phyloP scores from a whole-genome alignment of 1,139 yeast species.

The Debaryomyces fabryi region DNA sequence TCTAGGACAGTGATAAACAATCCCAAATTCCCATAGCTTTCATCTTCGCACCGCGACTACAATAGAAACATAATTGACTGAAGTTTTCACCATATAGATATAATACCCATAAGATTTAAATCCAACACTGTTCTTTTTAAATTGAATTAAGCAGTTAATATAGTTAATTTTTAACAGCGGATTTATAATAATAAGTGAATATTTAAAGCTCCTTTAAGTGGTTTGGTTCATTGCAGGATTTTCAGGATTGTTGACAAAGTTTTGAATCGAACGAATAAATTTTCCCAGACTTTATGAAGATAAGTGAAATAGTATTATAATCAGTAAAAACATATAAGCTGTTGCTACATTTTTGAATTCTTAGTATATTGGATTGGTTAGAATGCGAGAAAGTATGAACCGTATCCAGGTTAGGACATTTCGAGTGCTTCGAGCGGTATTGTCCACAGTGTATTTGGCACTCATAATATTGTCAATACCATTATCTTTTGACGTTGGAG shows the following conservation, averaged over 20 bases:
- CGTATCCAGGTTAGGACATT: slow-evolving; percentile 10
- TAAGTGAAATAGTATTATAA: not conserved
- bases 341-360: not conserved
- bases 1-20: not conserved
- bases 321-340: not conserved
- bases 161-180: not conserved
- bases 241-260: not conserved
- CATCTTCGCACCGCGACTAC: slow-evolving; percentile 2
- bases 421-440: slow-evolving; percentile 31
- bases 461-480: slow-evolving; percentile 85
- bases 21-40: not conserved
- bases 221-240: not conserved
- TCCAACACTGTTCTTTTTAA: not conserved
- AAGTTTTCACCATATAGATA: not conserved
- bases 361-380: not conserved
- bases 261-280: not conserved
- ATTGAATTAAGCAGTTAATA: not conserved
- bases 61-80: not conserved
- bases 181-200: not conserved
- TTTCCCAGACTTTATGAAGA: slow-evolving; percentile 2
- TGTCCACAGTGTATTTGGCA: slow-evolving; percentile 62
- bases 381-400: not conserved
- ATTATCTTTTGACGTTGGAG: slow-evolving; percentile 94
- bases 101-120: not conserved
- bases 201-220: not conserved